Conservation (phyloP, 139 green algal genomes). For the Dunaliella sp. region DNA sequence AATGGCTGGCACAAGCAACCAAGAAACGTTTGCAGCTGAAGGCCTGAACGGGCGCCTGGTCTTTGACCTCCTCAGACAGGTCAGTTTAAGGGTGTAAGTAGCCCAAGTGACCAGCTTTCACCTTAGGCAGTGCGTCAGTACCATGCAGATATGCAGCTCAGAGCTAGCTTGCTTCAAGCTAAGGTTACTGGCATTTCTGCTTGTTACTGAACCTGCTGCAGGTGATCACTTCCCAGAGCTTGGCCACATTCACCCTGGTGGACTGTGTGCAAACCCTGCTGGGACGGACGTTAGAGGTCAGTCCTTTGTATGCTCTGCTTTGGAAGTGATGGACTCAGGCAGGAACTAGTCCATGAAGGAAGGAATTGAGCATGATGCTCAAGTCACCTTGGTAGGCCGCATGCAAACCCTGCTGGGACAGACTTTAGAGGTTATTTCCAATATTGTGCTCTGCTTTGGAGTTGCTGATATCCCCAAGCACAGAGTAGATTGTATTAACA, state of each 20-base stretch:
- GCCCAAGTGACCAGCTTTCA: not conserved
- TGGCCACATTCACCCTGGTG: constrained; percentile 73
- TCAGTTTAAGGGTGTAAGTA: not conserved
- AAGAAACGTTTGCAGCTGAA: constrained; percentile 52
- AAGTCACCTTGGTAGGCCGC: constrained; percentile 67
- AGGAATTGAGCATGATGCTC: not conserved
- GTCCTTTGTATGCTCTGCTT: too few species aligned
- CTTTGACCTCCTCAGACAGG: constrained; percentile 50
- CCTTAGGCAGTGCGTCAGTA: too few species aligned
- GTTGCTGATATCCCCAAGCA: constrained; percentile 10
- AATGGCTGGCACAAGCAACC: constrained; percentile 75
- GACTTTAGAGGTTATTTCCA: constrained; percentile 68
- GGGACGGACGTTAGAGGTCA: constrained; percentile 60
- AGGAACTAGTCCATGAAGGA: constrained; percentile 6
- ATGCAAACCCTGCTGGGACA: constrained; percentile 53
- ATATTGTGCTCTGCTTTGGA: too few species aligned
- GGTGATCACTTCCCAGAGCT: constrained; percentile 60
- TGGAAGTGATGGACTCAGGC: constrained; percentile 26
- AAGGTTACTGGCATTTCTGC: too few species aligned
- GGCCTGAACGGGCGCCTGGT: constrained; percentile 37
- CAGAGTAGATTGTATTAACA: constrained; percentile 7
- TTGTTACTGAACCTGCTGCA: too few species aligned
- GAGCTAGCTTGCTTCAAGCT: too few species aligned
- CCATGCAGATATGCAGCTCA: too few species aligned
- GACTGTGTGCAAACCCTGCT: constrained; percentile 70